Conservation (phyloP, 176 grass and related monocot species). For the Carex pumila region DNA sequence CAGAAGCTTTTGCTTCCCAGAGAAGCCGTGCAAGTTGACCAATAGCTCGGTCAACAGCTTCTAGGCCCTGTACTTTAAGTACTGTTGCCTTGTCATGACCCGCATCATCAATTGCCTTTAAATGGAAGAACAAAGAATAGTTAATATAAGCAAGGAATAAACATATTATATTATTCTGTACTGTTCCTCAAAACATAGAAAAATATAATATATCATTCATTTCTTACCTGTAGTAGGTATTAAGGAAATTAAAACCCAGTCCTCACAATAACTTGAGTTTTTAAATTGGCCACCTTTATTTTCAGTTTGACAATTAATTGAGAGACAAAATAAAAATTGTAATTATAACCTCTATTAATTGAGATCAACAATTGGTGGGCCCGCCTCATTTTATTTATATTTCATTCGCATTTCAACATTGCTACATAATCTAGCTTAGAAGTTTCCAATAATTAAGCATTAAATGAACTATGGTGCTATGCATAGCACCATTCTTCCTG, state of each 20-base stretch:
- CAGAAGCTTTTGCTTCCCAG: slow-evolving; percentile 67
- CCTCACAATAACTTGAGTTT: neutral
- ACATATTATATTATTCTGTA: neutral
- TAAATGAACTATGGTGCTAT: neutral
- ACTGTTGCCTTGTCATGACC: slow-evolving; percentile 90
- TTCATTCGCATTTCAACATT: neutral
- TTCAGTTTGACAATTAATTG: neutral
- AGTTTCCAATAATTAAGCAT: neutral
- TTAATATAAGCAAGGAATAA: neutral
- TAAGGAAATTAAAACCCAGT: neutral
- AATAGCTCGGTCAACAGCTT: slow-evolving; percentile 78
- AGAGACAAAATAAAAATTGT: neutral
- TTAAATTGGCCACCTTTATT: neutral
- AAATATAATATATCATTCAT: neutral
- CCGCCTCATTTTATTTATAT: neutral
- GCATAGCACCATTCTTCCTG: neutral
- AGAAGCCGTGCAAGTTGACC: slow-evolving; percentile 73
- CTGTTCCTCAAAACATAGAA: neutral
- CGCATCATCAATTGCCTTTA: slow-evolving; percentile 84
- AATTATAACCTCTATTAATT: neutral
- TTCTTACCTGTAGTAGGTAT: neutral
- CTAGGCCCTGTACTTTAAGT: slow-evolving; percentile 67
- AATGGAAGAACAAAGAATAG: neutral
- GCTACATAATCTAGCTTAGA: neutral
- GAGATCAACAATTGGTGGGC: neutral